These are phyloP conservation scores for Xylariaceae sp. DNA, from an alignment of 2,329 filamentous ascomycete species.

Conservation along the genomic window DNA sequence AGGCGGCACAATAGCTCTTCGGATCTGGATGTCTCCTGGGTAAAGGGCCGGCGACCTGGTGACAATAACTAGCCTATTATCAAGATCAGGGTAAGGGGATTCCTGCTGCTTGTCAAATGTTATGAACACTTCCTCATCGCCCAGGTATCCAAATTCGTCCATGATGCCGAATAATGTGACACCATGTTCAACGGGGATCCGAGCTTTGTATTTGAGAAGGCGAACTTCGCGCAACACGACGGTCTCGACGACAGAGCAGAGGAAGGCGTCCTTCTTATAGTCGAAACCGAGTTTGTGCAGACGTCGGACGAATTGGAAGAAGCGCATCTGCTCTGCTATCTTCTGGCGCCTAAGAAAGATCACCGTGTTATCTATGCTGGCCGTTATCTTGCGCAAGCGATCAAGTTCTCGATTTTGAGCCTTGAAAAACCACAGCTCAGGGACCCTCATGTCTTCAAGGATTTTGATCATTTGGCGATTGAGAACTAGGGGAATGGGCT, in stretches of 20 bases:
- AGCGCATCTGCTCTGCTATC: constrained; percentile 64
- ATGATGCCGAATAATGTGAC: constrained; percentile 83
- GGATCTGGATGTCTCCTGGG: constrained; percentile 78
- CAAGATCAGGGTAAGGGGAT: constrained; percentile 41
- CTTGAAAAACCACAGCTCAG: constrained; percentile 62
- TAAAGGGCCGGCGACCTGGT: constrained; percentile 83
- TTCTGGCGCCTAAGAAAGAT: constrained; percentile 67
- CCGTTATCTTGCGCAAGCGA: constrained; percentile 64
- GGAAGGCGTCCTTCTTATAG: constrained; percentile 71
- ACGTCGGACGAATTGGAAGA: constrained; percentile 67
- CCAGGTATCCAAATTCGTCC: constrained; percentile 76
- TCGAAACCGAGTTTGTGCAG: constrained; percentile 64
- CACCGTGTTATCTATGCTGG: constrained; percentile 65
- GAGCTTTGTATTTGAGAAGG: constrained; percentile 77
- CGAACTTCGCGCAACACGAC: constrained; percentile 73
- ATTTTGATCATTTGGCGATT: constrained; percentile 88
- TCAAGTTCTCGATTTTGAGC: constrained; percentile 69
- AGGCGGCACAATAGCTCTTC: constrained; percentile 65
- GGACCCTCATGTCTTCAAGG: constrained; percentile 69
- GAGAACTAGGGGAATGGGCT: constrained; percentile 71
- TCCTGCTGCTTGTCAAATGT: constrained; percentile 52
- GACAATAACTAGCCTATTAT: constrained; percentile 60
- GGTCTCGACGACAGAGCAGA: constrained; percentile 73
- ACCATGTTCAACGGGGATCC: constrained; percentile 73
- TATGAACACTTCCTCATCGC: constrained; percentile 72